Evolutionary conservation across 108 stramenopile species (phyloP), one percentile per base, ranked within the genome.

Genomic region (Fragilaria radians): DNA sequence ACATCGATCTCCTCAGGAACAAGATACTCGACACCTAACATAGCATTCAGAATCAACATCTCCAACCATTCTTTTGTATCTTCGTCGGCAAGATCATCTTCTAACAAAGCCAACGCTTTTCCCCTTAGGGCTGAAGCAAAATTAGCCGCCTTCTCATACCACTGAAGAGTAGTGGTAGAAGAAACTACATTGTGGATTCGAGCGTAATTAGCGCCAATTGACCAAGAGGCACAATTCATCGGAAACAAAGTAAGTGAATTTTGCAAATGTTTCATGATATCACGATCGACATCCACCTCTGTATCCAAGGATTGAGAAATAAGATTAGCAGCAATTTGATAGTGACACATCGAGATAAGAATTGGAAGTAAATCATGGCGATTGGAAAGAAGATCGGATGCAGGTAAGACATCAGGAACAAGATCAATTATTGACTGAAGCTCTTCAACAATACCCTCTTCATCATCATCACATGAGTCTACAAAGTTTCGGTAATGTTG

Each of bases 31-130:
- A 77, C 65, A n/a, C 81, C 90, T 24, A 71, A 46, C 1, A 85
- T 63, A 49, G 82, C 85, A 73, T 88, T 75, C 42, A 86, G 42
- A 24, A 92, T 46, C 19, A 92, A 52, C n/a, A 83, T 46, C 60
- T 92, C 85, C 24, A 92, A 77, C 85, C 82, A 83, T 72, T 92
- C 85, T 57, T 87, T 84, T 26, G 70, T 32, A 29, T 9, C 30
- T 30, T 54, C 49, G n/a, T 53, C 21, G 3, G 23, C 59, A 21
- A 68, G 58, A 18, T 66, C 60, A 55, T 66, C 46, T 61, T 72
- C 48, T 18, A 84, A 55, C 1, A 66, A 58, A 4, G 45, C 52
- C 28, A 81, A 26, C 3, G 63, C 72, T 31, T 33, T 47, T n/a
- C 60, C 22, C 46, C 74, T 54, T 24, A 80, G 58, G 5, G 46